Evolutionary conservation across 495 filamentous ascomycete genomes (phyloP), one percentile per base, ranked within the genome.

Genomic region (Penicillium dipodomyicola): DNA sequence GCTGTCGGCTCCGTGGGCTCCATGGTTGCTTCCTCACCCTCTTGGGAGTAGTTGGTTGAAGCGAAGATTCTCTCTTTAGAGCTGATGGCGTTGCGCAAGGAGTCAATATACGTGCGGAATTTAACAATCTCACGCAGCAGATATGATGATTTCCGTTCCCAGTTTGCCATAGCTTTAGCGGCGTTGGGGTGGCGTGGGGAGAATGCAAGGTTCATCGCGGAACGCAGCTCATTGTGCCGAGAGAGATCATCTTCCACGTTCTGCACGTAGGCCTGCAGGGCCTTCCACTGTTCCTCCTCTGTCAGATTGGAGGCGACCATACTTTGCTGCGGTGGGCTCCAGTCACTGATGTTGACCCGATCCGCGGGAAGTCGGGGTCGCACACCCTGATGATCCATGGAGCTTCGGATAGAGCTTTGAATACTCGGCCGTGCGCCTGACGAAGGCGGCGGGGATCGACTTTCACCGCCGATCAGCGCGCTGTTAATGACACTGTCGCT

Each of bases 51-150:
- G 46, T 60, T 68, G 56, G 70, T 57, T 8, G 54, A 61, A 25
- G 74, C 67, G 59, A 70, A 62, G 43, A 88, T 79, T 53, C 75
- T 79, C 46, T 83, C 80, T 60, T 87, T 87, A 32, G 75, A 71
- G 40, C 58, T 67, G 52, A 84, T 77, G 14, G 88, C 87, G 20
- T 74, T 77, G 23, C 75, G 72, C 12, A 99, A 73, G 30, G 82
- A 84, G 65, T 97, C 95, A 57, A 96, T 91, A 59, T 97, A 99
- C 0, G 92, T 97, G 47, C 86, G 77, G 71, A 96, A 97, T 66
- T 97, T 99, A 62, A 96, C 89, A 66, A 93, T 97, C 73, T 99
- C 94, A n/a, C 87, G 80, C 20, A 97, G 76, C 40, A 99, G 74
- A 68, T 97, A 96, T 30, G 87, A 86, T 37, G 89, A 93, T 73